Evolutionary conservation across 345 rosid genomes (phyloP), one percentile per base, ranked within the genome.

Genomic region (Alliaria petiolata): DNA sequence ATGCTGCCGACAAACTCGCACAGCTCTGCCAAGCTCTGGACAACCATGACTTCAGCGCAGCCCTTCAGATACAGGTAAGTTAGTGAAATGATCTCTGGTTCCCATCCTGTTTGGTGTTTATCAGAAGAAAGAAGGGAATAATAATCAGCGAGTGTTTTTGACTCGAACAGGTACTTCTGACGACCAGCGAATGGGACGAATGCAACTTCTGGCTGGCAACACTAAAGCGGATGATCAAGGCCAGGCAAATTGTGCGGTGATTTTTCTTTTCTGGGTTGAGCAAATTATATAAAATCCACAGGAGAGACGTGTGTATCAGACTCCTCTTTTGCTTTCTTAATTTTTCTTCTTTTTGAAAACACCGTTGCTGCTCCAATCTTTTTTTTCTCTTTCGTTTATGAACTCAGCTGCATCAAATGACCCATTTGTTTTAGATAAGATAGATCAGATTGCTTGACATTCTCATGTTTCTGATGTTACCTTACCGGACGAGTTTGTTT

Each of bases 181-280:
- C 99, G 17, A 92, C 97, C 15, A 92, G 87, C 35, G 98, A 95
- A 78, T 95, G 99, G 98, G 99, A 95, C 66, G 99, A 95, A 79
- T 90, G 99, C 81, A 92, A 86, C 80, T 90, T 88, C 84, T 95
- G 98, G 99, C 83, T 95, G 71, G 85, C 96, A 10, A 81, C 92
- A 0, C 82, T 95, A 7, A 95, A 95, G 81, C 83, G 99, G 74
- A 92, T 90, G 97, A 95, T 92, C 74, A 92, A 90, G 82, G 77
- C 90, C 6, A 86, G 91, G 80, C 99, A 95, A 81, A 84, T 76
- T 42, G 80, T 84, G 60, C 86, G 99, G 81, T 91, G 78, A 85
- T 64, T 9, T n/a, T 17, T 58, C 39, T 10, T 35, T 17, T 36
- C 9, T 8, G 70, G 65, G 26, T 43, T 16, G n/a, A 22, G 13